Evolutionary conservation across 768 basidiomycete genomes (phyloP).

Genomic region (Calocybe cyanea): DNA sequence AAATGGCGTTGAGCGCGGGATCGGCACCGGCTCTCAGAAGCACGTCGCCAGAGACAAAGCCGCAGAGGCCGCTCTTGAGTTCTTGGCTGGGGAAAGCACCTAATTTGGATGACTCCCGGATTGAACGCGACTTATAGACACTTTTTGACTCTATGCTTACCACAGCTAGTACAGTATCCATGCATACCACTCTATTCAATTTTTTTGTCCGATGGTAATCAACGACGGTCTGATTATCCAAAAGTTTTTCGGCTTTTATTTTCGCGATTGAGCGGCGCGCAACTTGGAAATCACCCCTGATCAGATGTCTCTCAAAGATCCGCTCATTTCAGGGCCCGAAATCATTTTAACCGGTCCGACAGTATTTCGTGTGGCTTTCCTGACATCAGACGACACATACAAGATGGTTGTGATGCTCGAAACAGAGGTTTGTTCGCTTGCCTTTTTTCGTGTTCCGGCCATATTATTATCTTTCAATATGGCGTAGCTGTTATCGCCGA

Average conservation of each 20-base stretch:
- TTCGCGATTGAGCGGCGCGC: background rate
- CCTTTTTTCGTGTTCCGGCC: constrained; percentile 1
- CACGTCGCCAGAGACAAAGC: constrained; percentile 44
- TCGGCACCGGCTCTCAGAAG: constrained; percentile 48
- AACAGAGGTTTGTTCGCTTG: constrained; percentile 9
- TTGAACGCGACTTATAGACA: background rate
- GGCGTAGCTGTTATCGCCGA: constrained; percentile 3
- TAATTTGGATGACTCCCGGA: background rate
- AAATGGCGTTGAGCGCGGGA: constrained; percentile 43
- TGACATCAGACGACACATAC: constrained; percentile 9
- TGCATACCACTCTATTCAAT: background rate
- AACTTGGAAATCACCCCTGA: constrained; percentile 11
- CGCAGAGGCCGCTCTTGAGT: constrained; percentile 41
- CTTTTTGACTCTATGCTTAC: background rate
- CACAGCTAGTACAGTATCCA: constrained; percentile 2
- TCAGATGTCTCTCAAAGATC: constrained; percentile 10
- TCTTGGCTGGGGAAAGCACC: constrained; percentile 24
- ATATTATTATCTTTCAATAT: constrained; percentile 2
- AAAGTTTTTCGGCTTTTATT: too few relatives aligned
- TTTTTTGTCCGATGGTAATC: background rate
- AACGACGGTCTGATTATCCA: too few relatives aligned
- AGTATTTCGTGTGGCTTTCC: constrained; percentile 7
- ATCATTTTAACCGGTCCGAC: constrained; percentile 12
- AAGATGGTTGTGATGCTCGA: constrained; percentile 1
- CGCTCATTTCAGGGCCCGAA: constrained; percentile 4